These are phyloP conservation scores for Pythium rhizo-oryzae DNA, from an alignment of 352 stramenopile genomes.

Conservation along the genomic window DNA sequence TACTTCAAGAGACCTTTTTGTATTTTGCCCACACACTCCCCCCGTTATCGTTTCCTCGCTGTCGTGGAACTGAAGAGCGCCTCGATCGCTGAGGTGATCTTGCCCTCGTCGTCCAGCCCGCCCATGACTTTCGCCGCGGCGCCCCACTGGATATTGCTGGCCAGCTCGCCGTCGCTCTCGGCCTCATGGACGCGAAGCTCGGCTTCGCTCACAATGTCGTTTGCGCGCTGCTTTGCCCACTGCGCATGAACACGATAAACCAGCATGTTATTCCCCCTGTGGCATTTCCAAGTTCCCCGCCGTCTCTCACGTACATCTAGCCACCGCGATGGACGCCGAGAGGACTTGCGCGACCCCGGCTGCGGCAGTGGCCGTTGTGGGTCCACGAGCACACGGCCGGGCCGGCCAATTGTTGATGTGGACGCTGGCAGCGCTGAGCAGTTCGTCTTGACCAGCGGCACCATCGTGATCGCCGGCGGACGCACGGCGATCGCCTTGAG, in stretches of 20 bases:
- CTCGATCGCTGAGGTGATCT: conserved; percentile 62
- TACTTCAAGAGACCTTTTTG: not conserved
- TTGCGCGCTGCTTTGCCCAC: conserved; percentile 54
- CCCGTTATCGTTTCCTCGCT: conserved; percentile 10
- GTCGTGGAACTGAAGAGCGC: conserved; percentile 48
- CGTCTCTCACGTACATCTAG: conserved; percentile 5
- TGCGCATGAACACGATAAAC: conserved; percentile 25
- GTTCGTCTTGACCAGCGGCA: conserved; percentile 13
- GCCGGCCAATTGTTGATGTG: not conserved
- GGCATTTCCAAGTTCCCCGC: not conserved
- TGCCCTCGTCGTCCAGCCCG: conserved; percentile 43
- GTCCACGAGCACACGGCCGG: conserved; percentile 4
- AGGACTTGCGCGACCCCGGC: not conserved
- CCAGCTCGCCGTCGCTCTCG: not conserved
- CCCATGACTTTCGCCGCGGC: conserved; percentile 64
- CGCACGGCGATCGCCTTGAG: conserved; percentile 9
- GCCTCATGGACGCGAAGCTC: not conserved
- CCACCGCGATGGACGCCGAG: conserved; percentile 15
- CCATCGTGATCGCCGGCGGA: conserved; percentile 7
- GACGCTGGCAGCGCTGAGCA: conserved; percentile 11
- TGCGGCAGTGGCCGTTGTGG: not conserved
- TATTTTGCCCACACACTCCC: not conserved
- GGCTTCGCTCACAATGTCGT: conserved; percentile 40
- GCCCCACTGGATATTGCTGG: conserved; percentile 65
- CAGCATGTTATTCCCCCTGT: not conserved